Percentiles rank a stretch among this genome's conserved stretches.
phyloP scores from a whole-genome alignment of 371 early-diverging fungal genomes.

The Basidiobolus heterosporus region DNA sequence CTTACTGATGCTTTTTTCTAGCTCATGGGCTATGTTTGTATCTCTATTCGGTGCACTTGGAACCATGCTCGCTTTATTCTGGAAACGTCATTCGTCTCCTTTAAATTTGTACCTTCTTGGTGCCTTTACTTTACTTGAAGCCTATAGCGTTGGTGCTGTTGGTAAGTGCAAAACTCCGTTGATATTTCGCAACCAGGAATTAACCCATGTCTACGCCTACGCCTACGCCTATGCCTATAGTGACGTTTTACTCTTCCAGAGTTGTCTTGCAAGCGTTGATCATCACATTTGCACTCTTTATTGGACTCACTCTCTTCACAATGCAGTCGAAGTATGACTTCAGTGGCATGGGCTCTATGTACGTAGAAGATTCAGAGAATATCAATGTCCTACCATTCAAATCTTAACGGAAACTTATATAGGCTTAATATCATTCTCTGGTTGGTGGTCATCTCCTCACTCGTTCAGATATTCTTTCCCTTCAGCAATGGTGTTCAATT shows the following conservation, averaged over 20 bases:
- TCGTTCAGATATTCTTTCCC: conserved; percentile 59
- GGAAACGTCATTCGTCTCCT: conserved; percentile 45
- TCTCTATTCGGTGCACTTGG: conserved; percentile 25
- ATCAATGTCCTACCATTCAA: neutral
- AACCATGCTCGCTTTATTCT: conserved; percentile 31
- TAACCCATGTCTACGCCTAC: conserved; percentile 3
- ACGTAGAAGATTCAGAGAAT: conserved; percentile 5
- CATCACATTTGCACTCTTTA: conserved; percentile 53
- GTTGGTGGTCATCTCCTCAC: conserved; percentile 32
- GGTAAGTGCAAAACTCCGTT: conserved; percentile 15
- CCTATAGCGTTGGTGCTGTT: conserved; percentile 41
- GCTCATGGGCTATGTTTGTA: conserved; percentile 21
- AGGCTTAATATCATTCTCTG: conserved; percentile 40
- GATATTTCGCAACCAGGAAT: too few relatives aligned
- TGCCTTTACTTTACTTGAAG: conserved; percentile 49
- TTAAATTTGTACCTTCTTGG: conserved; percentile 38
- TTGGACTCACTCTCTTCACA: conserved; percentile 57
- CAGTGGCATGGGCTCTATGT: conserved; percentile 41
- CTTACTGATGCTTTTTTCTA: conserved; percentile 2
- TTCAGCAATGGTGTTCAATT: conserved; percentile 37
- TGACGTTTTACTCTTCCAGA: conserved; percentile 28
- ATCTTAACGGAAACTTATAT: neutral
- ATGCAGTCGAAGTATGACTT: conserved; percentile 59
- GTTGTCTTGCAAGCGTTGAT: conserved; percentile 57
- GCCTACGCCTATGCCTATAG: conserved; percentile 7